Conservation (phyloP, 768 basidiomycete genomes). For the Agaricus blazei region DNA sequence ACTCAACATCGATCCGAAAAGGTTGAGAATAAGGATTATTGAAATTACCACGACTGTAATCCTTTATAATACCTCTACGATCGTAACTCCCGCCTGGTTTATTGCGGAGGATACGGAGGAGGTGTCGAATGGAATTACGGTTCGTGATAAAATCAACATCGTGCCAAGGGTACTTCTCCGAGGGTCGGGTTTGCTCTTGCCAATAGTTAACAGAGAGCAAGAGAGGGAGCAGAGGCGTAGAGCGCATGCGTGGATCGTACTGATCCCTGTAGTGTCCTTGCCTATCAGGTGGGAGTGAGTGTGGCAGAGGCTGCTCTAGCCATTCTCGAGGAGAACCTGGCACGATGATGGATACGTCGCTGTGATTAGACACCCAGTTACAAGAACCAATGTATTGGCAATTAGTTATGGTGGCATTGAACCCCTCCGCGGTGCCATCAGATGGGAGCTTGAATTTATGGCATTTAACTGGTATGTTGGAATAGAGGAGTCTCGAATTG, state of each 20-base stretch:
- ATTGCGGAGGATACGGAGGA: slow-evolving; percentile 43
- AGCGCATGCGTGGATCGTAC: slow-evolving; percentile 5
- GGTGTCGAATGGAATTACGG: slow-evolving; percentile 53
- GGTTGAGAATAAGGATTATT: neutral
- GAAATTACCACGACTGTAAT: neutral
- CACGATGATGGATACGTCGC: slow-evolving; percentile 45
- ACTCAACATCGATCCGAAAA: slow-evolving; percentile 61
- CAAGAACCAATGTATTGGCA: slow-evolving; percentile 46
- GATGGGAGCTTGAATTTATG: neutral
- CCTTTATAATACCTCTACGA: neutral
- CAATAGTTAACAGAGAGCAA: slow-evolving; percentile 10
- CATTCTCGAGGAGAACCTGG: slow-evolving; percentile 27
- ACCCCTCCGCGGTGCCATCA: neutral
- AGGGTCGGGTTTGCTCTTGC: neutral
- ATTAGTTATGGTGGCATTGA: slow-evolving; percentile 30
- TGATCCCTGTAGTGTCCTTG: slow-evolving; percentile 6
- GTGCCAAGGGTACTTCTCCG: slow-evolving; percentile 24
- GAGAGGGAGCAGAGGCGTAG: slow-evolving; percentile 7
- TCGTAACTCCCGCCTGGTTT: slow-evolving; percentile 17
- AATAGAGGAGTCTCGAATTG: neutral
- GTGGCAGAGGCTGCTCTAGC: slow-evolving; percentile 4
- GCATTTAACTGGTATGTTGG: slow-evolving; percentile 1
- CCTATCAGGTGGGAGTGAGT: neutral
- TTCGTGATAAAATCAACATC: slow-evolving; percentile 45
- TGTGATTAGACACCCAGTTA: slow-evolving; percentile 40